Conservation (phyloP, 2,329 filamentous ascomycete genomes). For the Botrytis hyacinthi region DNA sequence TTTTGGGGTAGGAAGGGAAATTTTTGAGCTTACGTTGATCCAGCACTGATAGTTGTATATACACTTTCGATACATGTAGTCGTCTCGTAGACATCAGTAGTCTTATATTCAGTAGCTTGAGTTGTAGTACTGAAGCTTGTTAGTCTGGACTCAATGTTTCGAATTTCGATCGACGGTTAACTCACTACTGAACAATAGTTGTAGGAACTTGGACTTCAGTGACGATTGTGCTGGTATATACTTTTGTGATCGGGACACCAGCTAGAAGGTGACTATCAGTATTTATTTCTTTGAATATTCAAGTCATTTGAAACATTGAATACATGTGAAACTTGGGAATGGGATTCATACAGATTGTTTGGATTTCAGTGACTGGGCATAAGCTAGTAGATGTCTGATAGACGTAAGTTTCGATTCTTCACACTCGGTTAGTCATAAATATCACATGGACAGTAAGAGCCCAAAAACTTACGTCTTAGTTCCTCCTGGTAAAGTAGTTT, state of each 20-base stretch:
- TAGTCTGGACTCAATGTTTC: neutral
- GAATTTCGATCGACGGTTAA: neutral
- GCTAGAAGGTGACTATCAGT: conserved; percentile 47
- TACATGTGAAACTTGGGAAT: neutral
- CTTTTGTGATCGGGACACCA: conserved; percentile 42
- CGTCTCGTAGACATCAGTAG: conserved; percentile 40
- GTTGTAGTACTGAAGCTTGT: conserved; percentile 7
- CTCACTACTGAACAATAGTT: conserved; percentile 39
- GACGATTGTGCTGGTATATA: conserved; percentile 33
- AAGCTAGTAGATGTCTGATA: conserved; percentile 42
- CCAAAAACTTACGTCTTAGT: conserved; percentile 6
- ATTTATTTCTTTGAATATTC: conserved; percentile 27
- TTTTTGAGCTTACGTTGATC: conserved; percentile 36
- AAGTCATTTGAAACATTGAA: neutral
- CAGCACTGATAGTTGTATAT: conserved; percentile 36
- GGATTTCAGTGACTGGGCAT: conserved; percentile 48
- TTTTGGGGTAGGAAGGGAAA: neutral
- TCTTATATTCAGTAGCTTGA: conserved; percentile 7
- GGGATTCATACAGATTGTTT: conserved; percentile 45
- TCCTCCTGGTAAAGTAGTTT: conserved; percentile 4
- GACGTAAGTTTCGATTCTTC: conserved; percentile 33
- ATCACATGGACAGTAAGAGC: neutral
- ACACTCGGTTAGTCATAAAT: conserved; percentile 25
- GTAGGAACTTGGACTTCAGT: conserved; percentile 32
- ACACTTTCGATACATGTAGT: conserved; percentile 37